Evolutionary conservation across 768 basidiomycete genomes (phyloP), one percentile per base, ranked within the genome.

Genomic region (Phaeotremella fagi): DNA sequence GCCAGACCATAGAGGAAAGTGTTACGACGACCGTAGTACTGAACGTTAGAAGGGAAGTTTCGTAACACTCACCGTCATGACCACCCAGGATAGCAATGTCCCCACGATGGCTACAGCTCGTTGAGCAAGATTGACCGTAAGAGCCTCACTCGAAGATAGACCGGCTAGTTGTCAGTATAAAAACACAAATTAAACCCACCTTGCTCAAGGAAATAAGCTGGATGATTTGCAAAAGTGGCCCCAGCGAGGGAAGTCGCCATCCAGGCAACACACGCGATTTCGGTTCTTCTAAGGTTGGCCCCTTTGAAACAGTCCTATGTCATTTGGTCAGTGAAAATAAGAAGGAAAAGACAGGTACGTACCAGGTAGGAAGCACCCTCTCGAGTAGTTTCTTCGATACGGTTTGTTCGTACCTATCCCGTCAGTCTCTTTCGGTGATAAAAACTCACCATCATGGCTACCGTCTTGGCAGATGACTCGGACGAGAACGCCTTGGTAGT

Each of bases 241-340:
- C 31, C 31, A 33, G 31, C 31, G 9, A 33, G 31, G 16, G 31
- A 7, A 16, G 31, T 33, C 7, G 31, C 7, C 31, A 33, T 33
- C 38, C 47, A 61, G 24, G 50, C 45, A 25, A 63, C 42, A 15
- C 47, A 48, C 12, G 58, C 45, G 48, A 70, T 66, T 37, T 59
- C 54, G 16, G 64, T 70, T 38, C 68, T 56, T 50, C 60, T 54
- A 12, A 44, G 43, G 52, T 70, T 62, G 45, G 52, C 45, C 14
- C 64, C 52, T 35, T 52, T 47, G 60, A 70, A 66, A 35, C 59
- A 64, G 23, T 70, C 49, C 31, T 33, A 33, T 7, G 7, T 16
- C 31, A 33, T 33, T 16, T 7, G 31, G 9, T 33, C 16, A 7
- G 16, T 33, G 9, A 33, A 7, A 7, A 7, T 7, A 33, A n/a